Evolutionary conservation across 345 rosid genomes (phyloP).

Genomic region (Jatropha curcas): DNA sequence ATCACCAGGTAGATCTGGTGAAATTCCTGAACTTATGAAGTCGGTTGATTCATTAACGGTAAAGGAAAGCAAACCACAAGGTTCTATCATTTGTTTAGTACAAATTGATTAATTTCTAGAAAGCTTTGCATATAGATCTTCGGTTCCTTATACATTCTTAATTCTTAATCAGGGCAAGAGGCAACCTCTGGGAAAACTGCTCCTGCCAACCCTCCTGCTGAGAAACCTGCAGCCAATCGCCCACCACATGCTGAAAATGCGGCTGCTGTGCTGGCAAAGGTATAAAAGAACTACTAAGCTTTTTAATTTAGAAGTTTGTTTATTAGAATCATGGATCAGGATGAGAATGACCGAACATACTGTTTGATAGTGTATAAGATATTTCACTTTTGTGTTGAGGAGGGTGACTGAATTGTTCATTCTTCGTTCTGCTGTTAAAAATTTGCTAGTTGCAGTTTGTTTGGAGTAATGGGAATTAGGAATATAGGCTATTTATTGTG

Average conservation of each 20-base stretch:
- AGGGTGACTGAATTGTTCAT: no score
- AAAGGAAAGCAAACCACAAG: conserved; percentile 60
- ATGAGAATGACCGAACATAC: background rate
- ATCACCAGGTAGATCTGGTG: conserved; percentile 69
- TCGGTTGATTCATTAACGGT: conserved; percentile 65
- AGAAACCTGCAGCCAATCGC: conserved; percentile 88
- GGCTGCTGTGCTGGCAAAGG: conserved; percentile 85
- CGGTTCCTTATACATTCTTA: conserved; percentile 14
- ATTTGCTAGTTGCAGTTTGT: no score
- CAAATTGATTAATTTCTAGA: conserved; percentile 6
- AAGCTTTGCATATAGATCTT: background rate
- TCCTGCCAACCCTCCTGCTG: conserved; percentile 40
- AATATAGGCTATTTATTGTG: no score
- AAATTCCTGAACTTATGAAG: conserved; percentile 64
- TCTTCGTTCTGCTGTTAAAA: no score
- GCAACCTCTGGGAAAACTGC: conserved; percentile 50
- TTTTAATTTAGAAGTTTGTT: background rate
- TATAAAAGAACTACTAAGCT: conserved; percentile 27
- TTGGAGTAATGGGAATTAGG: no score
- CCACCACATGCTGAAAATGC: conserved; percentile 91
- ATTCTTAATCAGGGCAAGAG: conserved; percentile 54
- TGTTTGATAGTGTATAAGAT: background rate
- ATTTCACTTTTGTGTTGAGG: background rate
- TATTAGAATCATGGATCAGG: background rate
- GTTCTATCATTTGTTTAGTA: conserved; percentile 31